Conservation (phyloP, 2,329 filamentous ascomycete genomes). For the Cyphellophora attinorum region DNA sequence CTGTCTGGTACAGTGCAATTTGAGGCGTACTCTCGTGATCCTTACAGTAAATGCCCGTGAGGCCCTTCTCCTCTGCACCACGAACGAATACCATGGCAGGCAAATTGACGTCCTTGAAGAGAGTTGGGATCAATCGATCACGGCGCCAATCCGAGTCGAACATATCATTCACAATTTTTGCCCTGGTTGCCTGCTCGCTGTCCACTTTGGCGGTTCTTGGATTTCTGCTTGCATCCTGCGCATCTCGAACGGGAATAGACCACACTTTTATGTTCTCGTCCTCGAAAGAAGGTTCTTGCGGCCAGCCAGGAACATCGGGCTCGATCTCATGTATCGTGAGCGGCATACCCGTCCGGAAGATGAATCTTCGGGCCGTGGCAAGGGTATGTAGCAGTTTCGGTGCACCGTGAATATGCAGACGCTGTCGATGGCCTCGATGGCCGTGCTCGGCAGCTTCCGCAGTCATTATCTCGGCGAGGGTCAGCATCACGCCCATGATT, state of each 20-base stretch:
- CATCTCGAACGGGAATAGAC: conserved; percentile 55
- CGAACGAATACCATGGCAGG: conserved; percentile 63
- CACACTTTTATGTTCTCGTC: conserved; percentile 76
- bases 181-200: conserved; percentile 43
- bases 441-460: conserved; percentile 29
- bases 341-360: conserved; percentile 75
- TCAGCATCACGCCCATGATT: conserved; percentile 74
- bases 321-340: conserved; percentile 61
- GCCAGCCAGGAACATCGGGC: conserved; percentile 12
- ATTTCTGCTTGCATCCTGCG: conserved; percentile 6
- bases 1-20: conserved; percentile 54
- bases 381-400: conserved; percentile 71
- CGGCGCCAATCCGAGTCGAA: conserved; percentile 67
- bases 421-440: conserved; percentile 10
- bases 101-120: conserved; percentile 55
- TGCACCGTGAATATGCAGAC: conserved; percentile 50
- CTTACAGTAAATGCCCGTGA: conserved; percentile 58
- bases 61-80: conserved; percentile 49
- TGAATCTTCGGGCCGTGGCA: conserved; percentile 73
- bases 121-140: conserved; percentile 59
- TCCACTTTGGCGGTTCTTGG: conserved; percentile 18
- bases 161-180: conserved; percentile 62
- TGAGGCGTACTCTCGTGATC: conserved; percentile 47
- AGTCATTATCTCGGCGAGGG: conserved; percentile 74
- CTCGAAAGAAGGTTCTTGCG: conserved; percentile 54